These are phyloP conservation scores for Fusarium pseudonygamai DNA, from an alignment of 2,329 filamentous ascomycete species.

Conservation along the genomic window DNA sequence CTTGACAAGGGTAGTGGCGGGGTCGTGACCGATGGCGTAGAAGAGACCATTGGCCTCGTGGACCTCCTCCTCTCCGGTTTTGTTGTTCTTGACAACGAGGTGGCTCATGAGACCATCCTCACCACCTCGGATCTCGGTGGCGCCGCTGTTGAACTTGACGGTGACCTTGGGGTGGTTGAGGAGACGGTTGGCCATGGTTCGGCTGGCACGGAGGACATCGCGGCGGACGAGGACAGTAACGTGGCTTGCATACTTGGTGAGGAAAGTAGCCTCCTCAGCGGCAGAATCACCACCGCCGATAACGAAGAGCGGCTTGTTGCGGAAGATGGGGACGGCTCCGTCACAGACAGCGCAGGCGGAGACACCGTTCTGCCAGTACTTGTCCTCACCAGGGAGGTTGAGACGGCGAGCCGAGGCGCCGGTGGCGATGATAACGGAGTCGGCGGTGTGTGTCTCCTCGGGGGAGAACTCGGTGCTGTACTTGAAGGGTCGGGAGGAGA, in stretches of 20 bases:
- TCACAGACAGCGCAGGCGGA: constrained; percentile 98
- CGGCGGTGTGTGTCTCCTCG: constrained; percentile 84
- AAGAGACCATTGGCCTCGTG: constrained; percentile 92
- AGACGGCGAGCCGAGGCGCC: constrained; percentile 91
- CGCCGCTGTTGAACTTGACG: constrained; percentile 85
- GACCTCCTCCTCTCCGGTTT: constrained; percentile 80
- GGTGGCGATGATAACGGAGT: constrained; percentile 92
- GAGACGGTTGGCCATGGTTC: constrained; percentile 90
- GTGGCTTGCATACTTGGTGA: constrained; percentile 96
- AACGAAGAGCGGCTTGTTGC: constrained; percentile 93
- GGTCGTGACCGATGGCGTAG: constrained; percentile 97
- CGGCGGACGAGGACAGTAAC: constrained; percentile 93
- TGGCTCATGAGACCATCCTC: constrained; percentile 88
- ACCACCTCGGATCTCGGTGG: constrained; percentile 85
- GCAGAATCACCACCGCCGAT: constrained; percentile 97
- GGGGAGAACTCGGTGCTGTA: constrained; percentile 92
- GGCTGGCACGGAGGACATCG: constrained; percentile 86
- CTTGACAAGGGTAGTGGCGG: constrained; percentile 90
- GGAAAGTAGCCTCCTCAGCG: constrained; percentile 95
- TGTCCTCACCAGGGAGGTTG: constrained; percentile 85
- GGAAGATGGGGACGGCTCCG: constrained; percentile 95
- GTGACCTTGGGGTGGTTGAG: constrained; percentile 88
- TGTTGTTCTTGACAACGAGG: constrained; percentile 82
- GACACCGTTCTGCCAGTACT: constrained; percentile 97
- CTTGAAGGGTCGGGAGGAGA: constrained; percentile 86